phyloP scores from a whole-genome alignment of 306 rosid species.

The Dalbergia oliveri region DNA sequence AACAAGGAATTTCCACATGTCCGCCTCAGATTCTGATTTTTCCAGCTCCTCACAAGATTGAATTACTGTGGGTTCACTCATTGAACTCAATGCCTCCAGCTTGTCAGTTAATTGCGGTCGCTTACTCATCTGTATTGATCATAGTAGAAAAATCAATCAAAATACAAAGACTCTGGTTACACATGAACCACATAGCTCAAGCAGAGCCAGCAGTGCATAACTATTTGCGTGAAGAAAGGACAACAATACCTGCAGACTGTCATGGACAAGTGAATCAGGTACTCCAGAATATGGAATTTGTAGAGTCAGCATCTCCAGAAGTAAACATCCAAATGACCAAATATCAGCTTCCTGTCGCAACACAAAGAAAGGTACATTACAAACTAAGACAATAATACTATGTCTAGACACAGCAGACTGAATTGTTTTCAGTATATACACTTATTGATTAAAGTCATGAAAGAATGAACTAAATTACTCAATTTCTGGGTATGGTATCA shows the following conservation, averaged over 20 bases:
- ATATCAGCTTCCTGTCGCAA: constrained; percentile 88
- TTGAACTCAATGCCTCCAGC: constrained; percentile 63
- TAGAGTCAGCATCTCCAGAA: constrained; percentile 83
- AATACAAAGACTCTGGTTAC: not conserved
- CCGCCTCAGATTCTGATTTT: constrained; percentile 54
- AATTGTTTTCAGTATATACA: not conserved
- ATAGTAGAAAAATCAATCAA: constrained; percentile 27
- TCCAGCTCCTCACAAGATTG: constrained; percentile 65
- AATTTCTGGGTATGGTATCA: constrained; percentile 3
- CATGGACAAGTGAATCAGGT: constrained; percentile 66
- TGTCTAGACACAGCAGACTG: constrained; percentile 11
- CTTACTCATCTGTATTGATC: constrained; percentile 61
- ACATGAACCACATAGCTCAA: constrained; percentile 11
- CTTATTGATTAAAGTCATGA: not conserved
- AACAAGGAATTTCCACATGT: constrained; percentile 62
- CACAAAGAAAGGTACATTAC: constrained; percentile 27
- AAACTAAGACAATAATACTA: not conserved
- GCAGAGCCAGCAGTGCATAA: not conserved
- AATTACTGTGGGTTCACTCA: constrained; percentile 62
- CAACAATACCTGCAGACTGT: constrained; percentile 68
- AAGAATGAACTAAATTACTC: constrained; percentile 13
- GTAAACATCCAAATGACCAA: constrained; percentile 97
- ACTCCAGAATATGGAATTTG: constrained; percentile 75
- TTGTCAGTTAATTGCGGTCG: constrained; percentile 76
- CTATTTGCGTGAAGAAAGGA: constrained; percentile 2